Evolutionary conservation across 768 basidiomycete species (phyloP).

Genomic region (Amanita polypyramis): DNA sequence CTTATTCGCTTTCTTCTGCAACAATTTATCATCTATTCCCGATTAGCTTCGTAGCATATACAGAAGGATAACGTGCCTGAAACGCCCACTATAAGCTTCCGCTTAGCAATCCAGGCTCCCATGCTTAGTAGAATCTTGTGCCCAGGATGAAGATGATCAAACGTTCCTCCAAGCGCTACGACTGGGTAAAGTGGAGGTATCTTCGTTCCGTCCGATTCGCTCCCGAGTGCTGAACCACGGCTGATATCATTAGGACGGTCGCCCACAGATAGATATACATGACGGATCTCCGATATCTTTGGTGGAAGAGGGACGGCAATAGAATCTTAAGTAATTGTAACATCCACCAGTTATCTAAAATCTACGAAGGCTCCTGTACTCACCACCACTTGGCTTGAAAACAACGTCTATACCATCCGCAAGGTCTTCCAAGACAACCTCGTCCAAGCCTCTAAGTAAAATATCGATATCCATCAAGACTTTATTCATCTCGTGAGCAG

Average conservation of each 20-base stretch:
- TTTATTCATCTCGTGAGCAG: conserved; percentile 56
- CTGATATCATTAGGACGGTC: conserved; percentile 14
- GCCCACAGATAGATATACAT: conserved; percentile 24
- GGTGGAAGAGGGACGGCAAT: conserved; percentile 32
- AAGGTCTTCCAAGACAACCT: conserved; percentile 30
- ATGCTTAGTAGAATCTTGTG: conserved; percentile 96
- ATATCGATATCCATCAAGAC: conserved; percentile 74
- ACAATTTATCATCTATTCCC: conserved; percentile 51
- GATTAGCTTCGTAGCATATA: neutral
- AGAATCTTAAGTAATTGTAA: conserved; percentile 29
- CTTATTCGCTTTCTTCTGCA: conserved; percentile 61
- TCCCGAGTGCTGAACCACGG: conserved; percentile 11
- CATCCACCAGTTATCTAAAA: neutral
- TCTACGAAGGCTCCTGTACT: conserved; percentile 9
- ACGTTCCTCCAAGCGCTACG: conserved; percentile 88
- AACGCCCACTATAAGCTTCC: conserved; percentile 84
- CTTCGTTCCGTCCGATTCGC: conserved; percentile 6
- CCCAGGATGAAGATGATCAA: conserved; percentile 95
- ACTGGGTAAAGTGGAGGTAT: conserved; percentile 41
- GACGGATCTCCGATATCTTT: conserved; percentile 27
- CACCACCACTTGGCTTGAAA: conserved; percentile 40
- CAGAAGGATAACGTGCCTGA: conserved; percentile 39
- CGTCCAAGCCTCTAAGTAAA: conserved; percentile 49
- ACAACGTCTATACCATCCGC: conserved; percentile 34
- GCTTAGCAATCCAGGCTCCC: conserved; percentile 69